phyloP scores from a whole-genome alignment of 2,329 filamentous ascomycete species.

The Trematosphaeria pertusa region DNA sequence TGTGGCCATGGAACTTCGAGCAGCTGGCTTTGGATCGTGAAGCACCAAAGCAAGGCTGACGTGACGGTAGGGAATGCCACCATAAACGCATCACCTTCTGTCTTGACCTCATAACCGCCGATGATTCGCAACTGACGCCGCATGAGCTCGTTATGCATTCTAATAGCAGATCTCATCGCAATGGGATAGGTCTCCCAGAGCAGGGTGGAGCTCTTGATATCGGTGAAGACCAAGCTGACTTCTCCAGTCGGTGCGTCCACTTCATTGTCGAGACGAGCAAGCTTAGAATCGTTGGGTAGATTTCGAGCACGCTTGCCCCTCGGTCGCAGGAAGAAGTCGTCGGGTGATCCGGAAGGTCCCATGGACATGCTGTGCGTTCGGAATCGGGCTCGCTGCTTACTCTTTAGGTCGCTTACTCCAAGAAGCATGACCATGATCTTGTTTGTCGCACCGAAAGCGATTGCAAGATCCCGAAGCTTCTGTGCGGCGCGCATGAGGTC shows the following conservation, averaged over 20 bases:
- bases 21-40: slow-evolving; percentile 87
- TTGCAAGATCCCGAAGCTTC: slow-evolving; percentile 91
- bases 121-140: slow-evolving; percentile 90
- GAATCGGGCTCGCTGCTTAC: slow-evolving; percentile 76
- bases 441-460: slow-evolving; percentile 89
- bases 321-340: slow-evolving; percentile 72
- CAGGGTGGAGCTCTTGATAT: slow-evolving; percentile 97
- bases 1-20: slow-evolving; percentile 92
- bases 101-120: slow-evolving; percentile 98
- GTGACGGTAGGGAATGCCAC: slow-evolving; percentile 97
- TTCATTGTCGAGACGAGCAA: slow-evolving; percentile 86
- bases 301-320: slow-evolving; percentile 66
- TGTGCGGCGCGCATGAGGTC: slow-evolving; percentile 96
- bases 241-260: slow-evolving; percentile 91
- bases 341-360: slow-evolving; percentile 75
- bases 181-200: slow-evolving; percentile 95
- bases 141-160: slow-evolving; percentile 97
- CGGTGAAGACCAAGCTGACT: slow-evolving; percentile 93
- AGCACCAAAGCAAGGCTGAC: slow-evolving; percentile 93
- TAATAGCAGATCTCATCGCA: slow-evolving; percentile 96
- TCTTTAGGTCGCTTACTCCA: slow-evolving; percentile 88
- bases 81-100: slow-evolving; percentile 99
- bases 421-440: slow-evolving; percentile 99
- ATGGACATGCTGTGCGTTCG: slow-evolving; percentile 86
- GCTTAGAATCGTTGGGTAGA: slow-evolving; percentile 76